Evolutionary conservation across 23 red algal species (phyloP).

Genomic region (Gracilaria caudata): DNA sequence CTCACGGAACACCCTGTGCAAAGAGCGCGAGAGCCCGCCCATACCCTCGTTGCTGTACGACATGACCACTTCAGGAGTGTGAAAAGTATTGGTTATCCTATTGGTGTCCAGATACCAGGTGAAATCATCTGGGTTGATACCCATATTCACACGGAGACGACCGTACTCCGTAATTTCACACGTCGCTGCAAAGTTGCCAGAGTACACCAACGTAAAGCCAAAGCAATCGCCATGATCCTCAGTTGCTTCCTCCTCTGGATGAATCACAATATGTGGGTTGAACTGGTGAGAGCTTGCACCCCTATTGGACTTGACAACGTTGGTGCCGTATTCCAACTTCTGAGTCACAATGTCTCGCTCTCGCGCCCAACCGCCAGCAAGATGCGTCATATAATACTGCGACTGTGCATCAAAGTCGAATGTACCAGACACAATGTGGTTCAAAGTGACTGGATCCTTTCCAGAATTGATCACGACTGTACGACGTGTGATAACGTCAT

Average conservation of each 20-base stretch:
- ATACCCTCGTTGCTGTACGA: constrained; percentile 77
- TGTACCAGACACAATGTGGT: constrained; percentile 81
- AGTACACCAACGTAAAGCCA: constrained; percentile 85
- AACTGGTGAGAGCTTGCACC: constrained; percentile 96
- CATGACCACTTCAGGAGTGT: constrained; percentile 90
- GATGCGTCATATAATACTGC: constrained; percentile 89
- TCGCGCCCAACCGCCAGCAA: constrained; percentile 94
- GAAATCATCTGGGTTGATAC: constrained; percentile 92
- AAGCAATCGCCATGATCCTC: constrained; percentile 79
- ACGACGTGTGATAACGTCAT: constrained; percentile 84
- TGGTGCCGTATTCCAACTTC: constrained; percentile 75
- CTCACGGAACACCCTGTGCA: constrained; percentile 86
- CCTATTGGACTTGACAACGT: constrained; percentile 78
- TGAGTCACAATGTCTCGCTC: constrained; percentile 87
- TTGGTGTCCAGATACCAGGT: constrained; percentile 85
- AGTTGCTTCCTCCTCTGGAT: constrained; percentile 56
- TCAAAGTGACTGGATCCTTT: constrained; percentile 62
- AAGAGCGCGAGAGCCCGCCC: constrained; percentile 69
- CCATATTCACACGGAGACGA: constrained; percentile 91
- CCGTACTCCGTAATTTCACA: constrained; percentile 90
- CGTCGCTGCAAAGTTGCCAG: constrained; percentile 88
- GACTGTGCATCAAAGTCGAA: constrained; percentile 94
- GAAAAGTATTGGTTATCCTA: constrained; percentile 59
- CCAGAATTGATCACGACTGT: constrained; percentile 77
- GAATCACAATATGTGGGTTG: constrained; percentile 91